phyloP scores from a whole-genome alignment of 2,329 filamentous ascomycete genomes.

The Colletotrichum eremochloae region DNA sequence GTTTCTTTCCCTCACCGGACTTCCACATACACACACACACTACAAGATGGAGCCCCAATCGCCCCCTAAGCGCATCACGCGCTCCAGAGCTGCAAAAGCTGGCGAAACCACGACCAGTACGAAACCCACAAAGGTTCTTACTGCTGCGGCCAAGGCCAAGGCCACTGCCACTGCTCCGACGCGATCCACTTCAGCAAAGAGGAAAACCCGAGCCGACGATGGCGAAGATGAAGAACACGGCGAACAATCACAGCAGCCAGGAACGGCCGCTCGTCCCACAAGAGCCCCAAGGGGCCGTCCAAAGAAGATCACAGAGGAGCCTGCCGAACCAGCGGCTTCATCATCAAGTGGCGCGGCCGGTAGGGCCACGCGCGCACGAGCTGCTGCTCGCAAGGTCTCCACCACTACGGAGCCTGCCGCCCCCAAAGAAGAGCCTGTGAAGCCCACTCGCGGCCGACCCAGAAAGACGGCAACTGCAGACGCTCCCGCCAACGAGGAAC shows the following conservation, averaged over 20 bases:
- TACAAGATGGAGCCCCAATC: slow-evolving; percentile 66
- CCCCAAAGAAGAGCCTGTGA: slow-evolving; percentile 47
- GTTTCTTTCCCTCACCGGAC: not conserved
- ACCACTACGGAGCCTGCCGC: slow-evolving; percentile 43
- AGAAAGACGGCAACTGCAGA: slow-evolving; percentile 53
- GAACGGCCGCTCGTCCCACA: slow-evolving; percentile 49
- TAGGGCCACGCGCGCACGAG: slow-evolving; percentile 50
- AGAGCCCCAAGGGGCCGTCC: slow-evolving; percentile 61
- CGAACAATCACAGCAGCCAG: slow-evolving; percentile 46
- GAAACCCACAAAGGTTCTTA: slow-evolving; percentile 61
- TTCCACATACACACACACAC: slow-evolving; percentile 16
- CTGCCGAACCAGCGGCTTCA: slow-evolving; percentile 28
- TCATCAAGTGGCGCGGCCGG: slow-evolving; percentile 40
- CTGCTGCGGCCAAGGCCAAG: slow-evolving; percentile 64
- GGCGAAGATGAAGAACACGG: slow-evolving; percentile 62
- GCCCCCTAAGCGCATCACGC: slow-evolving; percentile 71
- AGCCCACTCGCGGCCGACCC: slow-evolving; percentile 59
- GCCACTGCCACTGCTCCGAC: slow-evolving; percentile 49
- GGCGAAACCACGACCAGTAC: slow-evolving; percentile 50
- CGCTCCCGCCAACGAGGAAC: slow-evolving; percentile 46
- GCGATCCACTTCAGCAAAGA: slow-evolving; percentile 53
- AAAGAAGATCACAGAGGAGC: slow-evolving; percentile 55
- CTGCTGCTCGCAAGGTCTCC: slow-evolving; percentile 47
- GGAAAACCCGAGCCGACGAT: slow-evolving; percentile 70
- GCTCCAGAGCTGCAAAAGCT: slow-evolving; percentile 60